Evolutionary conservation across 2,329 filamentous ascomycete species (phyloP).

Genomic region (Samsoniella hepiali): DNA sequence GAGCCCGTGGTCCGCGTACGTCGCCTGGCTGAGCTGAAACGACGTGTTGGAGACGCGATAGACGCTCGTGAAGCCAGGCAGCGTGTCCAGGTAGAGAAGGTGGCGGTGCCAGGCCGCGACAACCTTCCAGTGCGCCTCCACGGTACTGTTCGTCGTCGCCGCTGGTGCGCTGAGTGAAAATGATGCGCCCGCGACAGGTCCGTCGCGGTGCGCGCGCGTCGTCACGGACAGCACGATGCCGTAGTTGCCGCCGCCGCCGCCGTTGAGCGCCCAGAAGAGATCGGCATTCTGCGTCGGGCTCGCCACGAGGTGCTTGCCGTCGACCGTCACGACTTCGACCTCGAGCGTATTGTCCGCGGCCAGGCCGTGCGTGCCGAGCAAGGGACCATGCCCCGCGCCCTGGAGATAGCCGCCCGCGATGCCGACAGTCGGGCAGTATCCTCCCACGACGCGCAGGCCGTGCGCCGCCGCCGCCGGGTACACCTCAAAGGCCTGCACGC

Average conservation of each 20-base stretch:
- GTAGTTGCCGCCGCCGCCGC: conserved; percentile 58
- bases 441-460: conserved; percentile 49
- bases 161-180: conserved; percentile 40
- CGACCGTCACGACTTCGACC: conserved; percentile 53
- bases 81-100: conserved; percentile 29
- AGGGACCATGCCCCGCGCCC: conserved; percentile 56
- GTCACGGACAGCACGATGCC: conserved; percentile 56
- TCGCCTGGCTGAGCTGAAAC: conserved; percentile 6
- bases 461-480: conserved; percentile 42
- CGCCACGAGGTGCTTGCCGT: conserved; percentile 47
- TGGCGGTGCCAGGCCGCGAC: conserved; percentile 35
- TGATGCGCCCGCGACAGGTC: conserved; percentile 36
- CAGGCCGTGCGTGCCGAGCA: conserved; percentile 55
- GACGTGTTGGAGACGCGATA: conserved; percentile 3
- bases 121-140: conserved; percentile 22
- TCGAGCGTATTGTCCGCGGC: conserved; percentile 57
- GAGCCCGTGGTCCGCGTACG: neutral
- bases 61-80: conserved; percentile 5
- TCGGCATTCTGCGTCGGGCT: conserved; percentile 47
- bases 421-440: conserved; percentile 55
- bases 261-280: conserved; percentile 61
- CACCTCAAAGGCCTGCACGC: conserved; percentile 48
- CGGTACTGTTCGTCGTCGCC: conserved; percentile 22
- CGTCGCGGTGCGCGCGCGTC: conserved; percentile 21
- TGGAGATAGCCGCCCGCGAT: conserved; percentile 58